Percentiles rank a stretch among this genome's conserved stretches.
Evolutionary conservation across 768 basidiomycete species (phyloP).

Genomic region (Boletus reticuloceps): DNA sequence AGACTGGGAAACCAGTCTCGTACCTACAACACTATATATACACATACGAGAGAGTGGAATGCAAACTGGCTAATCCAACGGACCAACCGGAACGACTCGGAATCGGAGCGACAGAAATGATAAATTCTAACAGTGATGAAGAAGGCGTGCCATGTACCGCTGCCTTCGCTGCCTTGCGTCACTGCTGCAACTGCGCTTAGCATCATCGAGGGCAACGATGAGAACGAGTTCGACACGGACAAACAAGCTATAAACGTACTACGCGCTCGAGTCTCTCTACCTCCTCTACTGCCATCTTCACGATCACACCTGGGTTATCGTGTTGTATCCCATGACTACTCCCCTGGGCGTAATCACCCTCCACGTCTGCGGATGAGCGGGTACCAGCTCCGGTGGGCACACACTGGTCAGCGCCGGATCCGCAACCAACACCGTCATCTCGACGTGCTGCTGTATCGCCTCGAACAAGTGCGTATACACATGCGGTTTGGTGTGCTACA

Average conservation of each 20-base stretch:
- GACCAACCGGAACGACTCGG: no score
- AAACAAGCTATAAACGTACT: background rate
- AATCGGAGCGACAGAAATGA: no score
- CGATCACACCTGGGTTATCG: slow-evolving; percentile 3
- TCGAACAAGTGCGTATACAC: slow-evolving; percentile 8
- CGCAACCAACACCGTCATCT: slow-evolving; percentile 14
- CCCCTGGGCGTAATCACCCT: background rate
- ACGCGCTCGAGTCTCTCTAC: slow-evolving; percentile 5
- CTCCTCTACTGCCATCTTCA: slow-evolving; percentile 1
- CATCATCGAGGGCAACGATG: slow-evolving; percentile 36
- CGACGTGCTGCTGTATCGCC: background rate
- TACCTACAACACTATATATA: no score
- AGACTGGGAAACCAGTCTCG: no score
- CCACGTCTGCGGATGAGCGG: background rate
- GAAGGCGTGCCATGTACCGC: slow-evolving; percentile 13
- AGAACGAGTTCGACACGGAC: background rate
- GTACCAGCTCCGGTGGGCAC: slow-evolving; percentile 1
- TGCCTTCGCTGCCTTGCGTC: slow-evolving; percentile 54
- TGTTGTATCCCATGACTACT: slow-evolving; percentile 17
- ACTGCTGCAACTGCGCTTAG: slow-evolving; percentile 67
- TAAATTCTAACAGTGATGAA: no score
- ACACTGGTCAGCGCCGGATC: slow-evolving; percentile 4
- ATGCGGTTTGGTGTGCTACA: slow-evolving; percentile 17
- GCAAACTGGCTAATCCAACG: no score
- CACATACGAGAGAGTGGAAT: no score